Evolutionary conservation across 495 filamentous ascomycete species (phyloP), one percentile per base, ranked within the genome.

Genomic region (Lepidopterella palustris): DNA sequence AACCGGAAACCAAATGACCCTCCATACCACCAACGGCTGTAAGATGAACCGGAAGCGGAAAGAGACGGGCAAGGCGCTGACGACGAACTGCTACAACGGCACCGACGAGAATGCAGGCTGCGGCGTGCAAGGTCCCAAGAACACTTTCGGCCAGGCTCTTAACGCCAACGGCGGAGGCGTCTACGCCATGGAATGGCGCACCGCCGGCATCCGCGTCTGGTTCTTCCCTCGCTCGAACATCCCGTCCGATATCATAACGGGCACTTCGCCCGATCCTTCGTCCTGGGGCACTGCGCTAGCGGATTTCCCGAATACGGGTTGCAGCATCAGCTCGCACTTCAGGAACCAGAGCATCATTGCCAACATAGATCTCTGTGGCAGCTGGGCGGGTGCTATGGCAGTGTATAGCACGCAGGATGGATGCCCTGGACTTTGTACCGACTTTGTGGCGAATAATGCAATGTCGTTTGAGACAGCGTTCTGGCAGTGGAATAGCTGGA

Each of bases 41-140:
- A 29, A 55, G 24, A 65, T 72, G 15, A 55, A 63, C 59, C 74
- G 47, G 79, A 79, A 42, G 32, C 78, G 45, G 69, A 71, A 63
- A 73, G 27, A 59, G 28, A 62, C 55, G 4, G 53, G 62, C 24
- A 55, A 21, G 10, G 58, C 58, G 10, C 18, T 54, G 4, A 58
- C 52, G 1, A 55, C 58, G 13, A 52, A 72, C 50, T 72, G 70
- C 66, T 62, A 61, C 39, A 60, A 68, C 58, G 61, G 55, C 26
- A 63, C 62, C 20, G 56, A 62, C 28, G 10, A 20, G 27, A 69
- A 69, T 53, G 58, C 27, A 24, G 70, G 70, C 49, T 72, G 70
- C 50, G 54, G 49, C 27, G 66, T 72, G 28, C 27, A 50, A n/a
- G 65, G 60, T 27, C 39, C 60, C 1, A 18, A 42, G 2, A 20